Percentiles rank a stretch among this genome's conserved stretches.
phyloP scores from a whole-genome alignment of 768 basidiomycete genomes.

The Termitomyces bulborhizus region DNA sequence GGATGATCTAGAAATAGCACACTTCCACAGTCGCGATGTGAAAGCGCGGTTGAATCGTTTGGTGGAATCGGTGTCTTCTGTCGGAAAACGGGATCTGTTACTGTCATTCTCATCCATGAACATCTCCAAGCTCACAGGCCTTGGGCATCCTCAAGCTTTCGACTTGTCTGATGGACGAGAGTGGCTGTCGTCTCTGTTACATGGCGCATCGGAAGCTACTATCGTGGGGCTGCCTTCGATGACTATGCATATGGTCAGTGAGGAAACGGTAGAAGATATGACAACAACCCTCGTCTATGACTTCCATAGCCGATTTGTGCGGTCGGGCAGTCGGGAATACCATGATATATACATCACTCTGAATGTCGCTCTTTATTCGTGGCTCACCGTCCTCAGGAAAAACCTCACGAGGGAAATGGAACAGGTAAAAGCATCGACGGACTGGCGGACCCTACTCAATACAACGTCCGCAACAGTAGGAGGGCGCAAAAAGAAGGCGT shows the following conservation, averaged over 20 bases:
- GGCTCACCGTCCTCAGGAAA: constrained; percentile 74
- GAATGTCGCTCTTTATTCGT: constrained; percentile 76
- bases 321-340: constrained; percentile 42
- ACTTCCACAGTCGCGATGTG: constrained; percentile 63
- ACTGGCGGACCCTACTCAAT: constrained; percentile 37
- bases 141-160: constrained; percentile 39
- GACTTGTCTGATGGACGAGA: constrained; percentile 36
- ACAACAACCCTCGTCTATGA: constrained; percentile 51
- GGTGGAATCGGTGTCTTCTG: constrained; percentile 41
- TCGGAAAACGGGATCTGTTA: constrained; percentile 57
- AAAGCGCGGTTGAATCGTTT: constrained; percentile 66
- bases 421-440: constrained; percentile 56
- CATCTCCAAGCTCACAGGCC: constrained; percentile 67
- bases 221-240: constrained; percentile 81
- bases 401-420: constrained; percentile 74
- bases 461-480: constrained; percentile 21
- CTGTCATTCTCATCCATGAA: constrained; percentile 73
- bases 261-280: constrained; percentile 42
- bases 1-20: constrained; percentile 71
- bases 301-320: constrained; percentile 66
- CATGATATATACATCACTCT: constrained; percentile 84
- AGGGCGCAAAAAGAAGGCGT: constrained; percentile 29
- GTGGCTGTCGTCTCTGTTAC: constrained; percentile 59
- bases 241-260: constrained; percentile 75
- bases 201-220: constrained; percentile 58